Base-by-base conservation (phyloP, 73 alveolate genomes). In the Chromera velia region DNA sequence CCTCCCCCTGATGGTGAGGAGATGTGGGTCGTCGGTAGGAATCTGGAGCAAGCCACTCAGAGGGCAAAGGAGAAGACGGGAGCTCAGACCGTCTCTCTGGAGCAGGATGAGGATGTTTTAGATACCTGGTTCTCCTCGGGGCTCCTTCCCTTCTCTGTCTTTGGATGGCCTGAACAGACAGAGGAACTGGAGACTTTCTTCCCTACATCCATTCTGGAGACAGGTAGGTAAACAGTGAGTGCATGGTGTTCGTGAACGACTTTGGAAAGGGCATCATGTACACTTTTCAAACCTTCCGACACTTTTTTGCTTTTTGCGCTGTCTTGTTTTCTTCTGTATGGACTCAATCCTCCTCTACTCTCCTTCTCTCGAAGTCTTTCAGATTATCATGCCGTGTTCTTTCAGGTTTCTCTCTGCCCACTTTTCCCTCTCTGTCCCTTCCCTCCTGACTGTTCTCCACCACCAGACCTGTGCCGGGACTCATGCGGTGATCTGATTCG, bases 91-190 rank as follows among this genome's bases (percentile, higher is more conserved):
- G n/a, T n/a, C n/a, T n/a, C n/a, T n/a, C n/a, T 92, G 29, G 55
- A 27, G 49, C 94, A 87, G 90, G 97, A 92, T 91, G 87, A 70
- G 73, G 99, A 96, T 88, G 99, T 96, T 30, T 90, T 96, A 47
- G 99, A 96, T 87, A 96, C 99, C 49, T 96, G 99, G 99, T 96
- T 96, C 91, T 90, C 98, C 55, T 90, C 98, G 30, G 99, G 97
- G 26, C 84, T 77, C 34, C 67, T 77, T 76, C 99, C 99, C 69
- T 94, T 96, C 92, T 84, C 98, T 26, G 90, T 97, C 24, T 89
- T 95, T 46, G 98, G 98, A 67, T 96, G 99, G 99, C 99, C 99
- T 22, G 94, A 96, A 85, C 82, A 76, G 28, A 88, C 85, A 17
- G 92, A 87, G 73, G 99, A 96, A 82, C 82, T 94, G 68, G 89